A percentile compares a stretch with the other conserved stretches of the same genome.
These are phyloP conservation scores for Pythium sp. DNA, from an alignment of 352 stramenopile species.

Conservation along the genomic window DNA sequence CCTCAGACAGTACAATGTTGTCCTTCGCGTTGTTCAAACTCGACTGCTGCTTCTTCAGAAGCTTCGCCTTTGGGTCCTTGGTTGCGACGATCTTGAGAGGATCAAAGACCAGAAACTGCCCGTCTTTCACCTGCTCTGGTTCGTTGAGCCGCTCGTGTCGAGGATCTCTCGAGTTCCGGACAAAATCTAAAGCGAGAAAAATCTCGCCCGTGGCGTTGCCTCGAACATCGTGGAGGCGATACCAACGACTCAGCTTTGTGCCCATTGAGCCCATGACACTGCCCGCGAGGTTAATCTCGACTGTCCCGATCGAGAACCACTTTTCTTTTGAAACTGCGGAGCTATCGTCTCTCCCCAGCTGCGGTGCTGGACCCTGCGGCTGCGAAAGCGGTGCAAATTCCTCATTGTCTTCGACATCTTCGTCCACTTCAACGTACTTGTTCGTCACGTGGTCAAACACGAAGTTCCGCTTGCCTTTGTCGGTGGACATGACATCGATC, in stretches of 20 bases:
- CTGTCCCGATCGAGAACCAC: conserved; percentile 75
- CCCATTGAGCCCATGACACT: conserved; percentile 79
- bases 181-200: conserved; percentile 79
- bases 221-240: conserved; percentile 75
- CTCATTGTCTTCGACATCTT: conserved; percentile 52
- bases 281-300: conserved; percentile 82
- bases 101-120: conserved; percentile 85
- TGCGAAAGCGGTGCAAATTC: conserved; percentile 10
- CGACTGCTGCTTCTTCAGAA: conserved; percentile 18
- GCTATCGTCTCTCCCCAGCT: conserved; percentile 51
- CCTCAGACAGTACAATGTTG: conserved; percentile 71
- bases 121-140: conserved; percentile 74
- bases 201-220: conserved; percentile 83
- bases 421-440: conserved; percentile 85
- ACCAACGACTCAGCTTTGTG: conserved; percentile 79
- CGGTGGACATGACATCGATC: conserved; percentile 68
- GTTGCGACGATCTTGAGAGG: conserved; percentile 75
- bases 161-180: conserved; percentile 36
- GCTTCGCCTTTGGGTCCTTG: conserved; percentile 38
- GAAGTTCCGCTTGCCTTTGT: conserved; percentile 74
- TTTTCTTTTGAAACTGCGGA: conserved; percentile 48
- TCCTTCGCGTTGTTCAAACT: conserved; percentile 34
- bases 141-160: conserved; percentile 43
- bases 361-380: conserved; percentile 18
- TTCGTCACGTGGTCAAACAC: conserved; percentile 85